Evolutionary conservation across 2,329 filamentous ascomycete species (phyloP), one percentile per base, ranked within the genome.

Genomic region (Colletotrichum eleusines): DNA sequence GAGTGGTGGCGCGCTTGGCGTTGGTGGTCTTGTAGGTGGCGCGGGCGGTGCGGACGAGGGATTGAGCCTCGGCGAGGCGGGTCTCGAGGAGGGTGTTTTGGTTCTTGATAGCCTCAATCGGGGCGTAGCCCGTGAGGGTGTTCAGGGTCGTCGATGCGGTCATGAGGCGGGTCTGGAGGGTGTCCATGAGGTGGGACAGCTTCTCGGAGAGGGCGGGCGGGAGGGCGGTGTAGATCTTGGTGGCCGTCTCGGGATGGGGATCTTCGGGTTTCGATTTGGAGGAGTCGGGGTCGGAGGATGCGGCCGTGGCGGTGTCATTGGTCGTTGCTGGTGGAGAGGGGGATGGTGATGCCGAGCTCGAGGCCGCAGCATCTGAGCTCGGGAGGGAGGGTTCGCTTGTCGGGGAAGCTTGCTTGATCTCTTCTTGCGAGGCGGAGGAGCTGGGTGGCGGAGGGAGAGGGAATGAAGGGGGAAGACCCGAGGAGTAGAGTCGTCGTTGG

Each of bases 71-170:
- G 26, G 83, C 83, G 38, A 92, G 88, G 48, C 84, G 84, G 12
- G 79, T 74, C 77, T 93, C 92, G 71, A 91, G 92, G 28, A 82
- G 80, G 20, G 90, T 86, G 80, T 98, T 98, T 69, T 92, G 89
- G 12, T 84, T 83, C 79, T 97, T 97, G 75, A 99, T 88, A 31
- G 89, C 85, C 80, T 98, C 95, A 80, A 99, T 98, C 53, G 92
- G 90, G 1, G 93, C 92, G 84, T 98, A 99, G 74, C 96, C 96
- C 2, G 96, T 99, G 64, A 98, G 89, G 76, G 95, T 94, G 81
- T 98, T 99, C 81, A 99, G 89, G 70, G 93, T 92, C 79, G 96
- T 93, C 2, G 94, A 94, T 5, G 95, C 95, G 62, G 92, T 88
- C 74, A 97, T 92, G 55, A 97, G 87, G 76, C 95, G 94, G 40